These are phyloP conservation scores for Ceratobasidium sp. DNA, from an alignment of 1,284 basidiomycete species.

Conservation along the genomic window DNA sequence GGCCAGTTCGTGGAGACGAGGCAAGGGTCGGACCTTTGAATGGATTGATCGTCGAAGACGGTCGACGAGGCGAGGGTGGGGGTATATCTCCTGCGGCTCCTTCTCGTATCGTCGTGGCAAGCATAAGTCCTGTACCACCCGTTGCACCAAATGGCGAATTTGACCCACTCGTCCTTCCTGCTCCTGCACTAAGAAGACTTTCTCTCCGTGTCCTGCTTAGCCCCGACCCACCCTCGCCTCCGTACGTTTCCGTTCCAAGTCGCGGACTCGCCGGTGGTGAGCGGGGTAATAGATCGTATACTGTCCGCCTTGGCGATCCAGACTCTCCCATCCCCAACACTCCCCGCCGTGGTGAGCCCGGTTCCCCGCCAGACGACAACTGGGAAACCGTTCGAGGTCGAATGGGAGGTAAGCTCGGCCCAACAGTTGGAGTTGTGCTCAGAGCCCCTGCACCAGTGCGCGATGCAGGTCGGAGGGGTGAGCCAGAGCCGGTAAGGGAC, in stretches of 20 bases:
- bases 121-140: neutral
- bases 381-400: conserved; percentile 25
- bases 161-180: neutral
- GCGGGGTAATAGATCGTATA: neutral
- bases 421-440: neutral
- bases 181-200: conserved; percentile 11
- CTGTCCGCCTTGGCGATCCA: neutral
- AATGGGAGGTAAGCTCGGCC: neutral
- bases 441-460: neutral
- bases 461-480: conserved; percentile 31
- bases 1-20: conserved; percentile 24
- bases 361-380: conserved; percentile 3
- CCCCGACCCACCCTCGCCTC: conserved; percentile 25
- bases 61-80: conserved; percentile 17
- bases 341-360: neutral
- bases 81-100: neutral
- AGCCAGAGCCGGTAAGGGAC: conserved; percentile 35
- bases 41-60: conserved; percentile 22
- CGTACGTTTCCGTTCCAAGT: neutral
- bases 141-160: conserved; percentile 3
- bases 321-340: neutral
- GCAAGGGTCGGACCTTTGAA: conserved; percentile 30
- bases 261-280: conserved; percentile 1
- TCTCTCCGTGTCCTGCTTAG: conserved; percentile 30
- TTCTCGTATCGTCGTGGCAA: neutral